phyloP scores from a whole-genome alignment of 768 basidiomycete genomes.

The Pluteus cervinus region DNA sequence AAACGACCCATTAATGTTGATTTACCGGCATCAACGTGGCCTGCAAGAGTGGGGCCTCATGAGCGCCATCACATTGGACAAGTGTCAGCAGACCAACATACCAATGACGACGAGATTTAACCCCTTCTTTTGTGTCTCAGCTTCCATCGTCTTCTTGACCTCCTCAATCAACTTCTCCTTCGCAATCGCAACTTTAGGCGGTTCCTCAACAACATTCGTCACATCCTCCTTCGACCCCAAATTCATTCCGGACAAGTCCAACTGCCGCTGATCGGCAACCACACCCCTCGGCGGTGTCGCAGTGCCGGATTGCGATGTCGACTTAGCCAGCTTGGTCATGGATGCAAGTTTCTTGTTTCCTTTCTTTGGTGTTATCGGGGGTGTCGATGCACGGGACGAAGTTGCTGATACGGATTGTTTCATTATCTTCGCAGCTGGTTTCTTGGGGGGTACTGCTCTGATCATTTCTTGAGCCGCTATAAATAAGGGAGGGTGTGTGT shows the following conservation, averaged over 20 bases:
- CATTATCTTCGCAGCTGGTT: constrained; percentile 39
- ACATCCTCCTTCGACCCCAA: constrained; percentile 41
- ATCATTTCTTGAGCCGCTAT: constrained; percentile 77
- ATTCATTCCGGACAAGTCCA: constrained; percentile 76
- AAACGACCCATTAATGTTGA: constrained; percentile 96
- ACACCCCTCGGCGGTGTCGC: constrained; percentile 35
- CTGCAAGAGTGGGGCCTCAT: constrained; percentile 31
- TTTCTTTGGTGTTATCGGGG: constrained; percentile 35
- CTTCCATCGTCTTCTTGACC: constrained; percentile 48
- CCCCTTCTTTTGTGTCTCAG: constrained; percentile 51
- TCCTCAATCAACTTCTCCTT: constrained; percentile 83
- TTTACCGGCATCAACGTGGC: constrained; percentile 98
- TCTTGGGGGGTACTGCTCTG: too few species aligned
- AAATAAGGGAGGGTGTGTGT: constrained; percentile 33
- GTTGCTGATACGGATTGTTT: constrained; percentile 35
- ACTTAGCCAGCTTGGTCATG: constrained; percentile 13
- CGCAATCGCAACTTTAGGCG: constrained; percentile 63
- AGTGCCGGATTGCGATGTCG: constrained; percentile 30
- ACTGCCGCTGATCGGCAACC: constrained; percentile 43
- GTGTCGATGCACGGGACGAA: constrained; percentile 41
- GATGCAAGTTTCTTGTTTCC: constrained; percentile 32
- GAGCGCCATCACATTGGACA: background rate
- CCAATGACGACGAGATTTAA: constrained; percentile 92
- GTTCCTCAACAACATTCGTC: constrained; percentile 34
- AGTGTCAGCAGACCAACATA: constrained; percentile 23